A percentile compares a stretch with the other conserved stretches of the same genome.
Evolutionary conservation across 2,329 filamentous ascomycete species (phyloP).

Genomic region (Cordyceps pruinosa): DNA sequence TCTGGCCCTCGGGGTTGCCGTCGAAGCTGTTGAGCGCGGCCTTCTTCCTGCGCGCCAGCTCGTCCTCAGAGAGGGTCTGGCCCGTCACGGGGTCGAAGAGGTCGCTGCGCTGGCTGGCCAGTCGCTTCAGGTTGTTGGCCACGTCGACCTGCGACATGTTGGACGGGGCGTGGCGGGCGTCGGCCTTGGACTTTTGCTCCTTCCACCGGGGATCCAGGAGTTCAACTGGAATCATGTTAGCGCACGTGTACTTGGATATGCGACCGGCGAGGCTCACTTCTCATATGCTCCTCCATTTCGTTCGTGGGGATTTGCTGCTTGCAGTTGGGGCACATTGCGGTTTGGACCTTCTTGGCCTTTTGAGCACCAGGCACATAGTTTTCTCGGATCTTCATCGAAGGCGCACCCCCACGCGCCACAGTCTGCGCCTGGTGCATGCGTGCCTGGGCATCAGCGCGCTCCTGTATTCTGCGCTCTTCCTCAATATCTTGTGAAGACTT

Average conservation of each 20-base stretch:
- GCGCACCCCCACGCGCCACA: conserved; percentile 62
- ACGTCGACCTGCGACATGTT: conserved; percentile 83
- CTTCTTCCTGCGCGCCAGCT: conserved; percentile 67
- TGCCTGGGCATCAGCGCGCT: conserved; percentile 51
- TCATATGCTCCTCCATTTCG: conserved; percentile 88
- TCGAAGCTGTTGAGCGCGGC: conserved; percentile 60
- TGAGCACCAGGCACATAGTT: conserved; percentile 84
- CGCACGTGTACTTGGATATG: not conserved
- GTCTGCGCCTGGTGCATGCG: conserved; percentile 71
- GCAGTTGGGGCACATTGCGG: conserved; percentile 86
- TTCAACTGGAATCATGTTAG: conserved; percentile 59
- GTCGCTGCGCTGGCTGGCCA: conserved; percentile 81
- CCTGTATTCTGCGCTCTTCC: conserved; percentile 56
- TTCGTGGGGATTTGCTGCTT: conserved; percentile 79
- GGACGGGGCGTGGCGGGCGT: conserved; percentile 75
- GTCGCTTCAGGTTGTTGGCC: conserved; percentile 89
- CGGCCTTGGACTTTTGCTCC: conserved; percentile 85
- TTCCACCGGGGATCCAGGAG: conserved; percentile 92
- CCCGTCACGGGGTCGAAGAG: conserved; percentile 74
- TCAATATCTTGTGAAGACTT: conserved; percentile 50
- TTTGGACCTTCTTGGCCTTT: conserved; percentile 58
- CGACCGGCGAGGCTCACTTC: conserved; percentile 48
- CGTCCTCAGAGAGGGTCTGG: conserved; percentile 64
- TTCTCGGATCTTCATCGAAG: conserved; percentile 81
- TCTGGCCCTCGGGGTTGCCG: conserved; percentile 55